These are phyloP conservation scores for Trichoderma reesei DNA, from an alignment of 495 filamentous ascomycete genomes.

Conservation along the genomic window DNA sequence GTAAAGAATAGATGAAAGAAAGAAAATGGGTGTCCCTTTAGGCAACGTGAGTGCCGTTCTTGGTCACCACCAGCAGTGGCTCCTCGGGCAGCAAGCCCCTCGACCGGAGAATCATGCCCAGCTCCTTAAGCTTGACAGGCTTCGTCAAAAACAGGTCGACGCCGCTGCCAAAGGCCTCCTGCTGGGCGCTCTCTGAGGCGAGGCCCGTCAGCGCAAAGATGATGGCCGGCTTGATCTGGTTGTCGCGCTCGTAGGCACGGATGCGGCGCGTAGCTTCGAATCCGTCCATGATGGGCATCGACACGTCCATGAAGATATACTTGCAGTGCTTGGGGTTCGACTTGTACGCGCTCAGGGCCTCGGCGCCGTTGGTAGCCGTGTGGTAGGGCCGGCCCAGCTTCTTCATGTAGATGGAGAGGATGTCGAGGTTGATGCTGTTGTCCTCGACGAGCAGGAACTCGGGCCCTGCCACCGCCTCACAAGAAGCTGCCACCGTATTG, in stretches of 20 bases:
- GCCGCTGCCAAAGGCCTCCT: constrained; percentile 53
- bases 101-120: constrained; percentile 16
- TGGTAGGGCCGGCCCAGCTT: constrained; percentile 41
- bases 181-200: constrained; percentile 50
- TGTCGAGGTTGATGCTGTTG: constrained; percentile 33
- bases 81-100: neutral
- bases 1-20: neutral
- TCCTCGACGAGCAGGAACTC: constrained; percentile 35
- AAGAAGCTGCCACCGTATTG: neutral
- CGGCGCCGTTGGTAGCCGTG: constrained; percentile 48
- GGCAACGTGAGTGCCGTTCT: neutral
- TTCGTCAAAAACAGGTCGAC: constrained; percentile 66
- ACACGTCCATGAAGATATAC: constrained; percentile 50
- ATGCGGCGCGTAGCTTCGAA: constrained; percentile 54
- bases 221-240: constrained; percentile 26
- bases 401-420: constrained; percentile 43
- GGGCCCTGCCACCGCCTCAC: neutral
- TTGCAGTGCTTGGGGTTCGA: constrained; percentile 22
- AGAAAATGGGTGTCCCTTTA: neutral
- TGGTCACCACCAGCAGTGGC: neutral
- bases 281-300: constrained; percentile 66
- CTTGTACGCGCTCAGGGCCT: constrained; percentile 45
- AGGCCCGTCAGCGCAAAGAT: constrained; percentile 64
- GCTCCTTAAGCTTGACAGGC: constrained; percentile 42
- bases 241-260: constrained; percentile 48